Evolutionary conservation across 2,329 filamentous ascomycete species (phyloP), one percentile per base, ranked within the genome.

Genomic region (Thelonectria olida): DNA sequence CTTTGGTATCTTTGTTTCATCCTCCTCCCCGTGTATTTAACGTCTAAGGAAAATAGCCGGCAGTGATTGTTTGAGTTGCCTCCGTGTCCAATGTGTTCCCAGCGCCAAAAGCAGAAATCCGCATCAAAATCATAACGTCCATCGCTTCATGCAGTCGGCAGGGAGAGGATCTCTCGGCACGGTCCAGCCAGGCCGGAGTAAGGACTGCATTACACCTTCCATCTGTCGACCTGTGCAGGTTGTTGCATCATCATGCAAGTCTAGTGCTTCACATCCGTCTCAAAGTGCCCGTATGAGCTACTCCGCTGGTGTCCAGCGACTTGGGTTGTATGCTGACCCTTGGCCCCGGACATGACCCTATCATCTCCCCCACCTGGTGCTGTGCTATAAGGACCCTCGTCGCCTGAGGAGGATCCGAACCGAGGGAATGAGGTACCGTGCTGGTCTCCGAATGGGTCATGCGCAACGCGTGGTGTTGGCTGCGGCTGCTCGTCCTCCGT

Each of bases 281-380:
- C 75, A 39, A 79, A 67, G 31, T 75, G 73, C 27, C 76, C 76
- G 47, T 78, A 72, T 25, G 75, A 76, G 69, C 75, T 78, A 50
- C 63, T 67, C 67, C 76, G 73, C 66, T 74, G 73, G 45, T 77
- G 72, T 12, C 67, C 64, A 12, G 67, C 63, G 10, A 70, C 70
- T 58, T 74, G 65, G 58, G 68, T 67, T 45, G 70, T 45, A 38
- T 63, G 64, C 31, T 67, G 69, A 28, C 65, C 70, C 41, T 61
- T 62, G 39, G 64, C 62, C 8, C 70, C 70, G 5, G 70, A 65
- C 61, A 72, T 66, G 39, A 72, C 39, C 62, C 71, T 76, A 60
- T 78, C 76, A 54, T 75, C 67, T 23, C 56, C 62, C 44, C 62
- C 61, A 17, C 50, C 61, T 22, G 63, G 41, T 15, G 54, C 61